Evolutionary conservation across 2,329 filamentous ascomycete species (phyloP).

Genomic region (Aureobasidium mangrovei): DNA sequence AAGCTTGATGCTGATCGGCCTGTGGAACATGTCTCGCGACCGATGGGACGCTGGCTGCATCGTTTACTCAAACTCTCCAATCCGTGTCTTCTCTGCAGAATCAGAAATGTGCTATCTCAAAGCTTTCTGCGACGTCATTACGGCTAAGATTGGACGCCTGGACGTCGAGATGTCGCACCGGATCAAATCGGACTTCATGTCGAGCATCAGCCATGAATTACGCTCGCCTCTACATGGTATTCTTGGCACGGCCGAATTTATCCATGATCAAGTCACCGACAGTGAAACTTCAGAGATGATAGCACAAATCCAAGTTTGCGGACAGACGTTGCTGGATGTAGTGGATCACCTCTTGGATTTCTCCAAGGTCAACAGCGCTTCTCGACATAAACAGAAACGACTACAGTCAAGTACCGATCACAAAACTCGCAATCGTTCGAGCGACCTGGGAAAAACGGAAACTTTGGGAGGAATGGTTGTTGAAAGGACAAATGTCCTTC

Average conservation of each 20-base stretch:
- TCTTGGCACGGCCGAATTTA: constrained; percentile 39
- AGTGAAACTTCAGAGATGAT: constrained; percentile 29
- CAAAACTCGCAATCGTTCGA: neutral
- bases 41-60: constrained; percentile 37
- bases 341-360: constrained; percentile 31
- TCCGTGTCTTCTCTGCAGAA: constrained; percentile 34
- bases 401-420: neutral
- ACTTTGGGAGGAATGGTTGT: constrained; percentile 9
- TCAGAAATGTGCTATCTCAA: constrained; percentile 34
- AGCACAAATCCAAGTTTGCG: constrained; percentile 39
- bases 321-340: constrained; percentile 37
- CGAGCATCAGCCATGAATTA: constrained; percentile 45
- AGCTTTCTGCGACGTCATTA: constrained; percentile 36
- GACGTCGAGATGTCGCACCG: constrained; percentile 34
- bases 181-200: constrained; percentile 45
- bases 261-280: constrained; percentile 34
- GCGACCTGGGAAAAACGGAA: neutral
- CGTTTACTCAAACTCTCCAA: constrained; percentile 38
- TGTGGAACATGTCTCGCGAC: constrained; percentile 41
- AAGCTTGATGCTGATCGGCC: constrained; percentile 42
- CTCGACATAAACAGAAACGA: constrained; percentile 1
- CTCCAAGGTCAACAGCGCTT: constrained; percentile 29
- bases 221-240: constrained; percentile 40
- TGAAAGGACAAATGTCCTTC: constrained; percentile 2
- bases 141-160: constrained; percentile 33